Evolutionary conservation across 2,329 filamentous ascomycete species (phyloP).

Genomic region (Penicillium janthinellum): DNA sequence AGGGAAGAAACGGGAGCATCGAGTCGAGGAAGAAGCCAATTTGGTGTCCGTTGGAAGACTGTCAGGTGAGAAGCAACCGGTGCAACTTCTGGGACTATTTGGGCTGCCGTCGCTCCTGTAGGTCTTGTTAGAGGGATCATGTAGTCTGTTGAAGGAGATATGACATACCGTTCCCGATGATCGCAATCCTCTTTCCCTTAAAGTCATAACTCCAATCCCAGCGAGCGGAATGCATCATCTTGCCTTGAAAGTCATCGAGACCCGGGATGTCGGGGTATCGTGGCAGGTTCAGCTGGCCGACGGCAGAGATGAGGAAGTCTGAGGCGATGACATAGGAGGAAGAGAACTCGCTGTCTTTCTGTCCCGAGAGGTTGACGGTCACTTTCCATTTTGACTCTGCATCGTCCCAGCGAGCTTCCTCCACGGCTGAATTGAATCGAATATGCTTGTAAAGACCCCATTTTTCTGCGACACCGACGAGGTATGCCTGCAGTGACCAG

Average conservation of each 20-base stretch:
- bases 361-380: conserved; percentile 51
- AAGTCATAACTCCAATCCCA: conserved; percentile 63
- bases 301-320: conserved; percentile 60
- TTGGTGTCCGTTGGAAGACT: conserved; percentile 61
- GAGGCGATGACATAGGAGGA: conserved; percentile 55
- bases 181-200: conserved; percentile 56
- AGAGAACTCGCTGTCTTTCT: conserved; percentile 59
- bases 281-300: conserved; percentile 61
- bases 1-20: conserved; percentile 51
- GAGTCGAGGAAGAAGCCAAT: conserved; percentile 59
- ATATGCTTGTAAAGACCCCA: conserved; percentile 59
- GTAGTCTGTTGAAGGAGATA: neutral
- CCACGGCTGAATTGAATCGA: conserved; percentile 58
- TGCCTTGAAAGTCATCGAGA: conserved; percentile 52
- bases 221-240: conserved; percentile 59
- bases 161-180: conserved; percentile 59
- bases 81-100: conserved; percentile 61
- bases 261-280: conserved; percentile 53
- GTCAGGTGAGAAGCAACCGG: conserved; percentile 54
- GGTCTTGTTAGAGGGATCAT: neutral
- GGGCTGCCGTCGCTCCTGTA: conserved; percentile 57
- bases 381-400: conserved; percentile 54
- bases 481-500: conserved; percentile 45
- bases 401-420: conserved; percentile 59
- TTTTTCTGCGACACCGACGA: conserved; percentile 56